Percentiles rank a stretch among this genome's conserved stretches.
These are phyloP conservation scores for Mrakia gelida DNA, from an alignment of 768 basidiomycete genomes.

Conservation along the genomic window DNA sequence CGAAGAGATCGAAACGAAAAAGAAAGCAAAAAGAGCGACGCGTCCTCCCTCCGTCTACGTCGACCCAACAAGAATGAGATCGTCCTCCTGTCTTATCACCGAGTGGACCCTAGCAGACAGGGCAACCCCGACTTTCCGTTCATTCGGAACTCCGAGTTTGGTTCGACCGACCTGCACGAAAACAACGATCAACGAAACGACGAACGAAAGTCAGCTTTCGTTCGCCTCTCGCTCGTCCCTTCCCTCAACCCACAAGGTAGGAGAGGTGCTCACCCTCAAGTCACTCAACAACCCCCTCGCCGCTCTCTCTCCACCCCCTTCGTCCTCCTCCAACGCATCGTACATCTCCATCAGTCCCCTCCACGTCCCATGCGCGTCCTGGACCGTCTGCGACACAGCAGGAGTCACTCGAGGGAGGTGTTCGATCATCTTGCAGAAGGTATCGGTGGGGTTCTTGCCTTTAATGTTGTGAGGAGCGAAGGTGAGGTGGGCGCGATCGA, in stretches of 20 bases:
- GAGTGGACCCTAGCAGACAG: constrained; percentile 38
- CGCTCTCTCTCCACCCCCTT: constrained; percentile 35
- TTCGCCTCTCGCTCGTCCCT: constrained; percentile 35
- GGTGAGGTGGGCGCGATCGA: constrained; percentile 42
- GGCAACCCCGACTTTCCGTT: constrained; percentile 28
- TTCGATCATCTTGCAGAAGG: constrained; percentile 43
- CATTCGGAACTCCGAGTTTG: constrained; percentile 5
- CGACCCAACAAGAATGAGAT: neutral
- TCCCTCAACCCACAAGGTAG: no score
- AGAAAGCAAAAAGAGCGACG: no score
- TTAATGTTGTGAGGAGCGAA: constrained; percentile 41
- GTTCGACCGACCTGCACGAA: constrained; percentile 1
- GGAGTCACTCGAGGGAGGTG: constrained; percentile 43
- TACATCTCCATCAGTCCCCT: constrained; percentile 41
- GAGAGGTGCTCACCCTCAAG: constrained; percentile 42
- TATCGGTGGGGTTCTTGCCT: constrained; percentile 34
- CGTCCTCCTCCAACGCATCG: constrained; percentile 40
- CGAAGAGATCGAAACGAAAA: no score
- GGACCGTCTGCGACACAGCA: constrained; percentile 39
- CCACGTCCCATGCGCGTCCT: constrained; percentile 38
- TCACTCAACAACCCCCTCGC: constrained; percentile 35
- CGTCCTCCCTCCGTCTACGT: neutral
- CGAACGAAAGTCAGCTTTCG: neutral
- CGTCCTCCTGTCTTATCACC: constrained; percentile 38
- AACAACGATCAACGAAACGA: neutral